Conservation (phyloP, 2,329 filamentous ascomycete genomes). For the Diaporthe eres region DNA sequence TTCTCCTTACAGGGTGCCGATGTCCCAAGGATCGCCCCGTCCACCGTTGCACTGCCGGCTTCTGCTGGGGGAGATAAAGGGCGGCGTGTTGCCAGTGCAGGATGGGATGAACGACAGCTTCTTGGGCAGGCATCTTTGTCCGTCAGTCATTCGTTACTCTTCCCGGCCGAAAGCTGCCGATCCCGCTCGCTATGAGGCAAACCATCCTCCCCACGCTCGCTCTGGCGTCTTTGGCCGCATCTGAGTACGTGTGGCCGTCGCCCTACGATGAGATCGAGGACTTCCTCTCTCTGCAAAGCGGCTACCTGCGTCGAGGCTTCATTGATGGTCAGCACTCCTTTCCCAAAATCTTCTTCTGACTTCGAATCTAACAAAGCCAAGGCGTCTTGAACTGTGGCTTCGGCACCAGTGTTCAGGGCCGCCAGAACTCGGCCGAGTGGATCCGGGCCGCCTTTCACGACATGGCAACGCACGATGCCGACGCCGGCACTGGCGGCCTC, state of each 20-base stretch:
- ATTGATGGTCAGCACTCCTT: background rate
- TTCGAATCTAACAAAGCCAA: background rate
- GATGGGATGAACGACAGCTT: slow-evolving; percentile 3
- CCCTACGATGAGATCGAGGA: slow-evolving; percentile 25
- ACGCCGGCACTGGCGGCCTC: slow-evolving; percentile 48
- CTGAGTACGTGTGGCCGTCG: slow-evolving; percentile 26
- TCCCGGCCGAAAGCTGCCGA: slow-evolving; percentile 4
- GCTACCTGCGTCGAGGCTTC: slow-evolving; percentile 23
- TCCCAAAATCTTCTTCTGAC: background rate
- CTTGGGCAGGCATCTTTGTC: background rate
- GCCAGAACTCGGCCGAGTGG: slow-evolving; percentile 51
- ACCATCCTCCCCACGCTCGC: slow-evolving; percentile 16
- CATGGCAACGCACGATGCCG: slow-evolving; percentile 48
- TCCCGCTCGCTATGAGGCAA: slow-evolving; percentile 6
- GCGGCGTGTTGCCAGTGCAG: background rate
- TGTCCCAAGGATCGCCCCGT: background rate
- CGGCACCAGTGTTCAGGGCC: slow-evolving; percentile 44
- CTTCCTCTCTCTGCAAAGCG: slow-evolving; percentile 4
- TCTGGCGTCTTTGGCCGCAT: slow-evolving; percentile 5
- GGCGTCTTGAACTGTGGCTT: slow-evolving; percentile 30
- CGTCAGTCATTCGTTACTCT: slow-evolving; percentile 2
- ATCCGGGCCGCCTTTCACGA: slow-evolving; percentile 52
- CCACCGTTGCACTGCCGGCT: background rate
- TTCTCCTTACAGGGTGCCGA: slow-evolving; percentile 2
- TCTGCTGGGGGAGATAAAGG: slow-evolving; percentile 11